Percentiles rank a stretch among this genome's conserved stretches.
Evolutionary conservation across 495 filamentous ascomycete species (phyloP).

Genomic region (Daldinia vernicosa): DNA sequence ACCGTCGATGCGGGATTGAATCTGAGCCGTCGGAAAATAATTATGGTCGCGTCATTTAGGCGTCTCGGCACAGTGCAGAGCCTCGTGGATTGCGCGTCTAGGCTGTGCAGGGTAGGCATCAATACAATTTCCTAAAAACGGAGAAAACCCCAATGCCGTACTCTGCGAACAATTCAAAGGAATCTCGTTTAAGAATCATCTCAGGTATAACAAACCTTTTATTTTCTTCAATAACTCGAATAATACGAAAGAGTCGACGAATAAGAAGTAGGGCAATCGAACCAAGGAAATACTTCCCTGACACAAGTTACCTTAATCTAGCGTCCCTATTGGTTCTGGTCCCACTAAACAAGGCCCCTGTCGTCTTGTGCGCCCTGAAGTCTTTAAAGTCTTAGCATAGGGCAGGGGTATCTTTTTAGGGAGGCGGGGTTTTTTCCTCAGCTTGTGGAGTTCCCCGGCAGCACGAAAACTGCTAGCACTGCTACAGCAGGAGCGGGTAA

Average conservation of each 20-base stretch:
- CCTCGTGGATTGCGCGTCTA: constrained; percentile 39
- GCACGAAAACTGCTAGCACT: neutral
- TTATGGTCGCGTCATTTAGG: constrained; percentile 38
- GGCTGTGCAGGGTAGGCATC: constrained; percentile 30
- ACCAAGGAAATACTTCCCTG: constrained; percentile 15
- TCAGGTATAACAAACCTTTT: neutral
- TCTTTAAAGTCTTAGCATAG: neutral
- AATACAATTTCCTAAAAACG: constrained; percentile 22
- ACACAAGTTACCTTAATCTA: constrained; percentile 13
- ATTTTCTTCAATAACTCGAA: constrained; percentile 8
- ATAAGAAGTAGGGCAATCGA: constrained; percentile 14
- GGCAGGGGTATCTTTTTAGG: constrained; percentile 12
- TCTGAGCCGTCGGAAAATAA: constrained; percentile 36
- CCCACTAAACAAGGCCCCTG: constrained; percentile 45
- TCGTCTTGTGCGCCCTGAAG: constrained; percentile 20
- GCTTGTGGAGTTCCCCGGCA: constrained; percentile 25
- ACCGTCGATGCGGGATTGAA: constrained; percentile 30
- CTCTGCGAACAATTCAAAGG: neutral
- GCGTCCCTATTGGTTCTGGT: constrained; percentile 21
- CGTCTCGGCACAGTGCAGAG: constrained; percentile 39
- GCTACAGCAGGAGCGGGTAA: constrained; percentile 11
- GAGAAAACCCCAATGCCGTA: neutral
- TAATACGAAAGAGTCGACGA: constrained; percentile 5
- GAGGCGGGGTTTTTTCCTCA: constrained; percentile 29
- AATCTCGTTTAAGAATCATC: neutral